Conservation (phyloP, 2,329 filamentous ascomycete species). For the Aspergillus aculeatus region DNA sequence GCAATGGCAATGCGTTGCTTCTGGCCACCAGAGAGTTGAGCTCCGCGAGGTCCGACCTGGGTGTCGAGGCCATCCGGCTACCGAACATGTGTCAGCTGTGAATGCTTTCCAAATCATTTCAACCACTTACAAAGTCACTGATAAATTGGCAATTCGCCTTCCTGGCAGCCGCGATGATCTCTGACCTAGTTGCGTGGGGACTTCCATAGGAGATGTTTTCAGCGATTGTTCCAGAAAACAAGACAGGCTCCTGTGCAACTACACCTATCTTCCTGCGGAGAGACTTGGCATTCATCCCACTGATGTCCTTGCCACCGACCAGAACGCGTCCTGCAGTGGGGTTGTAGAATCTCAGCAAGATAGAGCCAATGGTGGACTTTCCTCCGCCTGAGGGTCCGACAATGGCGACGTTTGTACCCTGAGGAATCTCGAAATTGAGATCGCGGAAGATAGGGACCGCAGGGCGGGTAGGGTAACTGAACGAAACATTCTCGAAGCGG, state of each 20-base stretch:
- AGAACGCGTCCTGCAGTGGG: slow-evolving; percentile 73
- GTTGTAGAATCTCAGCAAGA: slow-evolving; percentile 87
- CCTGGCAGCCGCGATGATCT: slow-evolving; percentile 82
- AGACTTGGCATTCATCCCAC: slow-evolving; percentile 87
- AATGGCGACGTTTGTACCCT: slow-evolving; percentile 92
- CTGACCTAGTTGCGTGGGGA: slow-evolving; percentile 70
- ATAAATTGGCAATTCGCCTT: slow-evolving; percentile 97
- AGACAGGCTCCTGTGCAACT: slow-evolving; percentile 91
- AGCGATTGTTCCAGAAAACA: slow-evolving; percentile 75
- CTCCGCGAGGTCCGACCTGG: slow-evolving; percentile 84
- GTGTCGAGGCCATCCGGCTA: slow-evolving; percentile 91
- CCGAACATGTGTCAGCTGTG: slow-evolving; percentile 13
- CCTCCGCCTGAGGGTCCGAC: slow-evolving; percentile 95
- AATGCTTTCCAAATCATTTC: not conserved
- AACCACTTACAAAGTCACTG: slow-evolving; percentile 71
- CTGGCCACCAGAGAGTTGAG: slow-evolving; percentile 91
- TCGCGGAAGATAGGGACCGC: slow-evolving; percentile 89
- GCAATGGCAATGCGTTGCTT: slow-evolving; percentile 98
- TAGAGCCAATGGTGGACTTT: slow-evolving; percentile 91
- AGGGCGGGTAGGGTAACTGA: slow-evolving; percentile 90
- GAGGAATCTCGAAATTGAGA: slow-evolving; percentile 84
- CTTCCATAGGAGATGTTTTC: slow-evolving; percentile 91
- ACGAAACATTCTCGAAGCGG: slow-evolving; percentile 78
- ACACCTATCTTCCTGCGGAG: slow-evolving; percentile 88
- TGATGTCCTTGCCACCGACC: slow-evolving; percentile 82